phyloP scores from a whole-genome alignment of 805 yeast species.

The Candida insectorum region DNA sequence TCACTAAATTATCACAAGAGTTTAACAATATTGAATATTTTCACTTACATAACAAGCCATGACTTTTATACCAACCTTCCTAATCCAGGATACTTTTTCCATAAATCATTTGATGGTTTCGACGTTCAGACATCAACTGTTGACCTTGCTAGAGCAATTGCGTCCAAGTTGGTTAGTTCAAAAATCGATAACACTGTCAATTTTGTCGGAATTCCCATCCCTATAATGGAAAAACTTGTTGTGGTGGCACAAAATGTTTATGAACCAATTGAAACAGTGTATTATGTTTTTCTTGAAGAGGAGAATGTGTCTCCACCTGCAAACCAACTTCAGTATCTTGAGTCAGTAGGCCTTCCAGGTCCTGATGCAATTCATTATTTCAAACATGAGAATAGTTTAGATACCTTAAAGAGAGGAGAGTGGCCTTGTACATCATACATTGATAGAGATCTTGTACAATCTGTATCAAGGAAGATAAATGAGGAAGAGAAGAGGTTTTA shows the following conservation, averaged over 20 bases:
- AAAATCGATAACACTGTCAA: too few relatives aligned
- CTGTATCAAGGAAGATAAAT: slow-evolving; percentile 2
- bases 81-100: slow-evolving; percentile 29
- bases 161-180: background rate
- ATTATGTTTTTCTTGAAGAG: slow-evolving; percentile 30
- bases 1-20: slow-evolving; percentile 39
- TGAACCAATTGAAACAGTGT: slow-evolving; percentile 4
- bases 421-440: slow-evolving; percentile 12
- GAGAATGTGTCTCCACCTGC: slow-evolving; percentile 39
- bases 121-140: slow-evolving; percentile 23
- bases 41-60: slow-evolving; percentile 41
- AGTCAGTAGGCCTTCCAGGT: slow-evolving; percentile 19
- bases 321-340: slow-evolving; percentile 24
- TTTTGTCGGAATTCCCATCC: slow-evolving; percentile 26
- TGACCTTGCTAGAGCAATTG: slow-evolving; percentile 37
- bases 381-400: slow-evolving; percentile 16
- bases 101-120: slow-evolving; percentile 4
- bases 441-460: slow-evolving; percentile 7
- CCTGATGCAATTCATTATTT: slow-evolving; percentile 26
- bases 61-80: slow-evolving; percentile 36
- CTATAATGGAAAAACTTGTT: slow-evolving; percentile 44
- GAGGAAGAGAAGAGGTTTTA: slow-evolving; percentile 2
- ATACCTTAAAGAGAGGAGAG: slow-evolving; percentile 9
- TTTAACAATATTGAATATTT: slow-evolving; percentile 21
- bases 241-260: slow-evolving; percentile 43